Percentiles rank a stretch among this genome's conserved stretches.
Evolutionary conservation across 169 alveolate genomes (phyloP).

Genomic region (Eimeria tenella): DNA sequence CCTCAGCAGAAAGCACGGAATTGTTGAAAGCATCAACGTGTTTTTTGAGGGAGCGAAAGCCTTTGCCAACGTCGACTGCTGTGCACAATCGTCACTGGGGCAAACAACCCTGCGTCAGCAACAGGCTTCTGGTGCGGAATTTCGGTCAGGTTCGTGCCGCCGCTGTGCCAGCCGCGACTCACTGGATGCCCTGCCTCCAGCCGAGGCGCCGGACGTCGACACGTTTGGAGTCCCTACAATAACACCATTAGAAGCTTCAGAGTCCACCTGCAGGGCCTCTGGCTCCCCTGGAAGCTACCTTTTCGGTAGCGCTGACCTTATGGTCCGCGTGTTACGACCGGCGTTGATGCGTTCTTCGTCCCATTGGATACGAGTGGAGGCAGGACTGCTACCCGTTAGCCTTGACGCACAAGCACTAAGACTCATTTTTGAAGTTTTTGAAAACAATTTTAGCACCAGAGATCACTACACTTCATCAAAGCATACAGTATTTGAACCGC

Average conservation of each 20-base stretch:
- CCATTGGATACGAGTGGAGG: constrained; percentile 70
- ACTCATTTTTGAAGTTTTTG: constrained; percentile 47
- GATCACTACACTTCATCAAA: background rate
- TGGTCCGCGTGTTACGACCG: constrained; percentile 51
- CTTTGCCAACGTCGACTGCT: constrained; percentile 44
- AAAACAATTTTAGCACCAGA: constrained; percentile 28
- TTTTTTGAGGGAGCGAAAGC: constrained; percentile 35
- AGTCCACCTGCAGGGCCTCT: background rate
- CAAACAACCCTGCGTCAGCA: background rate
- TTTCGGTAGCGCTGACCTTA: constrained; percentile 36
- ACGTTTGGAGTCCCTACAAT: background rate
- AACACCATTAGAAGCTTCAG: background rate
- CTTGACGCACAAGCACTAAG: constrained; percentile 53
- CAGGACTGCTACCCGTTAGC: constrained; percentile 22
- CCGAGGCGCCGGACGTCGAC: background rate
- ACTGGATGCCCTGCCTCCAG: background rate
- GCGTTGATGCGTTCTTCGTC: constrained; percentile 29
- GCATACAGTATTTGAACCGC: background rate
- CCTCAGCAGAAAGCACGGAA: constrained; percentile 51
- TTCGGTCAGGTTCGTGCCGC: background rate
- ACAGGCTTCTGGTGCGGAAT: background rate
- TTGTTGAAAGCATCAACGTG: constrained; percentile 57
- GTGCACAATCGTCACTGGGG: background rate
- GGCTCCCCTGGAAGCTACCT: constrained; percentile 28
- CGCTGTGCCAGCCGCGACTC: constrained; percentile 24